These are phyloP conservation scores for Monosporascus sp. DNA, from an alignment of 2,329 filamentous ascomycete species.

Conservation along the genomic window DNA sequence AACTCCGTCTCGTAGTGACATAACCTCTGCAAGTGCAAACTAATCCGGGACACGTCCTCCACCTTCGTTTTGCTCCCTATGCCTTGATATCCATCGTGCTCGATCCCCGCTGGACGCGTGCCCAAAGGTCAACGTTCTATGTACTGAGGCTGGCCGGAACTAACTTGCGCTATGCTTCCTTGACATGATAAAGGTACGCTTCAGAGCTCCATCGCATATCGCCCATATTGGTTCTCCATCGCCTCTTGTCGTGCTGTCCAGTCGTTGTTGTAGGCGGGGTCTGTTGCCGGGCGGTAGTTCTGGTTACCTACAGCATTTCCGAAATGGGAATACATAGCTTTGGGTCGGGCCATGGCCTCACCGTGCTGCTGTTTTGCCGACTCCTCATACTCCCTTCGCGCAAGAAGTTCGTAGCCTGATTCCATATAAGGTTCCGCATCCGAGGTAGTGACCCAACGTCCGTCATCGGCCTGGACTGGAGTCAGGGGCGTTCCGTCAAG, in stretches of 20 bases:
- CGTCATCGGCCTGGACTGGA: constrained; percentile 46
- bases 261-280: constrained; percentile 60
- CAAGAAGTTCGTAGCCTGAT: constrained; percentile 70
- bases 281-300: constrained; percentile 52
- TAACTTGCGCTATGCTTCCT: neutral
- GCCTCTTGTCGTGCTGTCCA: constrained; percentile 45
- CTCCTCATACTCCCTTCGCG: constrained; percentile 58
- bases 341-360: constrained; percentile 27
- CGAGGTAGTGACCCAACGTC: constrained; percentile 43
- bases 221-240: constrained; percentile 67
- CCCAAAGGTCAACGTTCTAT: neutral
- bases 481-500: constrained; percentile 49
- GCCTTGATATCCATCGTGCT: neutral
- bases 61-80: neutral
- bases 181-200: neutral
- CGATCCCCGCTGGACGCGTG: neutral
- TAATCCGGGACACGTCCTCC: neutral
- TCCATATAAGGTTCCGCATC: constrained; percentile 79
- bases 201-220: constrained; percentile 41
- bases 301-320: constrained; percentile 33
- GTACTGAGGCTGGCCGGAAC: neutral
- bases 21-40: neutral
- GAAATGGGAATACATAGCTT: constrained; percentile 40
- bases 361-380: constrained; percentile 33
- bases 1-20: neutral